Evolutionary conservation across 768 basidiomycete species (phyloP).

Genomic region (Lentinula raphanica): DNA sequence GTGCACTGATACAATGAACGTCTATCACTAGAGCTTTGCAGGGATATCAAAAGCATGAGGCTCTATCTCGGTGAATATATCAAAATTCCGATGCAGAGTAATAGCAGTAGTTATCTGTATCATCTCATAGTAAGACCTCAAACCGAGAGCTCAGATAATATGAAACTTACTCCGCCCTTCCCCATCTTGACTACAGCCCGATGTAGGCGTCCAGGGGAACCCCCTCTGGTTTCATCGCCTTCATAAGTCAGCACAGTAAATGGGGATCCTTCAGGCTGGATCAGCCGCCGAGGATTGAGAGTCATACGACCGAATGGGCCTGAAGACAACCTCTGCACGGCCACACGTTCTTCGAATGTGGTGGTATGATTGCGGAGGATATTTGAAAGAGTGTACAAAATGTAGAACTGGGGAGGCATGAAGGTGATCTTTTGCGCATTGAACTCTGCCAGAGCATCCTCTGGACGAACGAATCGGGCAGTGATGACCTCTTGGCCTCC

Average conservation of each 20-base stretch:
- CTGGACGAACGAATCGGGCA: constrained; percentile 60
- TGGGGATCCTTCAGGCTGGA: neutral
- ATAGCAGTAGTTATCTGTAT: constrained; percentile 46
- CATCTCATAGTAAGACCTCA: constrained; percentile 1
- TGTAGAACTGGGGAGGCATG: constrained; percentile 75
- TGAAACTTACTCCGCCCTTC: constrained; percentile 44
- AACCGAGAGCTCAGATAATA: neutral
- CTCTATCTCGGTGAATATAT: constrained; percentile 55
- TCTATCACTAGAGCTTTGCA: constrained; percentile 31
- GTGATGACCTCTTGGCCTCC: constrained; percentile 66
- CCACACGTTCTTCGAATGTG: constrained; percentile 40
- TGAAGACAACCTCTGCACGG: constrained; percentile 40
- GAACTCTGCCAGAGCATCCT: constrained; percentile 48
- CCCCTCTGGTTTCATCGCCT: constrained; percentile 66
- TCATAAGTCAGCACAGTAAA: constrained; percentile 53
- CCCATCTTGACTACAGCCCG: constrained; percentile 45
- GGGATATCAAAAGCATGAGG: constrained; percentile 20
- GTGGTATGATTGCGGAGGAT: constrained; percentile 40
- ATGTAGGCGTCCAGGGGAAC: constrained; percentile 54
- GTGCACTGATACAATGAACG: no score
- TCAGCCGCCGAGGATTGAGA: constrained; percentile 43
- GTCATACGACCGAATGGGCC: constrained; percentile 60
- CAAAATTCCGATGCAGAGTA: constrained; percentile 55
- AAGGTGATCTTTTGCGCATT: constrained; percentile 45
- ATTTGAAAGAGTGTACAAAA: constrained; percentile 54